Evolutionary conservation across 2,329 filamentous ascomycete species (phyloP).

Genomic region (Aspergillus calidoustus): DNA sequence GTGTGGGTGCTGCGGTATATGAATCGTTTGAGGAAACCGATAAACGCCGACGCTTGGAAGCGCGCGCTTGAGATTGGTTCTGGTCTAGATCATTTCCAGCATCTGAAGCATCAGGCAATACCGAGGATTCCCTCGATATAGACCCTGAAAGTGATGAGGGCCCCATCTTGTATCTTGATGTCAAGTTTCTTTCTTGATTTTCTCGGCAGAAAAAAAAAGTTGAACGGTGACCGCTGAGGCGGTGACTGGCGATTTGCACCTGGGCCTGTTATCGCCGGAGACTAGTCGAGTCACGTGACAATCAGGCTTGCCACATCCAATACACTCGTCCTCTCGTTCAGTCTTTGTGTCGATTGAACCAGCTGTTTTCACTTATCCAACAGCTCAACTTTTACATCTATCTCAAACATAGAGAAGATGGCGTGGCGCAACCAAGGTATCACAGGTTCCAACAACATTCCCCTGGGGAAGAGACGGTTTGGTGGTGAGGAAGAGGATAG

Average conservation of each 20-base stretch:
- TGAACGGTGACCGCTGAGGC: conserved; percentile 31
- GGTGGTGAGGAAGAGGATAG: conserved; percentile 62
- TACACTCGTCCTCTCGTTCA: background rate
- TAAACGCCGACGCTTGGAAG: conserved; percentile 46
- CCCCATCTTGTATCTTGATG: conserved; percentile 33
- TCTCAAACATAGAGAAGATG: conserved; percentile 48
- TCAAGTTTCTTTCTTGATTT: conserved; percentile 27
- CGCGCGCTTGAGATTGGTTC: conserved; percentile 32
- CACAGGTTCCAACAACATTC: conserved; percentile 98
- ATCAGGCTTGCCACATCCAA: background rate
- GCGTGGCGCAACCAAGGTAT: conserved; percentile 76
- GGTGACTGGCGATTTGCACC: conserved; percentile 24
- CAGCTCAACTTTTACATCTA: conserved; percentile 17
- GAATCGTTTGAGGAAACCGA: conserved; percentile 43
- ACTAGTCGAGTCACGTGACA: background rate
- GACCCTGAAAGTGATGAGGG: conserved; percentile 28
- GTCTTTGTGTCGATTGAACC: background rate
- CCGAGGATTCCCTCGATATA: conserved; percentile 27
- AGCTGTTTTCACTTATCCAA: conserved; percentile 11
- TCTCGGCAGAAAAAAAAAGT: conserved; percentile 36
- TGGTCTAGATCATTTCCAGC: conserved; percentile 25
- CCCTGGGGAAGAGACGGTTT: conserved; percentile 83
- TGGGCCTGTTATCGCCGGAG: background rate
- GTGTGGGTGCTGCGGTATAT: conserved; percentile 36
- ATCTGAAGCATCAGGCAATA: conserved; percentile 28